Conservation (phyloP, 2,329 filamentous ascomycete species). For the Diplodia intermedia region DNA sequence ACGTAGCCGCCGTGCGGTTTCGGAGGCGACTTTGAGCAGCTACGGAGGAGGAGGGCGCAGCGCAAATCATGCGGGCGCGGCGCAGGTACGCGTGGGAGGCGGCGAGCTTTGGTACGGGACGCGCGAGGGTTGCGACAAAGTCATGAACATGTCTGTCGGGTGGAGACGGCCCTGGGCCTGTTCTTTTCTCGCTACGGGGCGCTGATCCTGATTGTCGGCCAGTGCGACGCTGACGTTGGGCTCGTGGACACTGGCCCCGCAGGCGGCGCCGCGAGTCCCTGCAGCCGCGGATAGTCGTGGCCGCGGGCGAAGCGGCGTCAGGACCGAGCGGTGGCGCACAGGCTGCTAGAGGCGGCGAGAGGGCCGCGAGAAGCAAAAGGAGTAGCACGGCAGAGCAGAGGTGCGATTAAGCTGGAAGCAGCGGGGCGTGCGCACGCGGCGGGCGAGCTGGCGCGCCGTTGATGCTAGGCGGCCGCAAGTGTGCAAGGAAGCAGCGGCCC, state of each 20-base stretch:
- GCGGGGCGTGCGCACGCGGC: neutral
- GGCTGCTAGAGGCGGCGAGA: neutral
- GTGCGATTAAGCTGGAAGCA: neutral
- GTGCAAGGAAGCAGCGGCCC: neutral
- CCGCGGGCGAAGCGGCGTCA: neutral
- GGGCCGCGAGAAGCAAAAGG: neutral
- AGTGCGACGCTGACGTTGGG: conserved; percentile 27
- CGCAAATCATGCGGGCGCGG: conserved; percentile 13
- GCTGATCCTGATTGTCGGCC: conserved; percentile 14
- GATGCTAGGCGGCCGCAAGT: neutral
- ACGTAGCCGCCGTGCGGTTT: neutral
- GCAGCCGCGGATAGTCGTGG: neutral
- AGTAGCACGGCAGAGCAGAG: neutral
- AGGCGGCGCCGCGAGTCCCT: conserved; percentile 9
- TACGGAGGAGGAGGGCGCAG: conserved; percentile 2
- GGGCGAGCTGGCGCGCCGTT: neutral
- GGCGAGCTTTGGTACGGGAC: neutral
- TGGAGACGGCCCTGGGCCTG: neutral
- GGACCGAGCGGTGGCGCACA: neutral
- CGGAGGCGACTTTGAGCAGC: conserved; percentile 7
- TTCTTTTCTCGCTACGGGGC: neutral
- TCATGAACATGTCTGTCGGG: conserved; percentile 6
- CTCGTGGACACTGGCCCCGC: conserved; percentile 22
- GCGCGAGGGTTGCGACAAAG: neutral
- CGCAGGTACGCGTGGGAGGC: conserved; percentile 6